phyloP scores from a whole-genome alignment of 106 monocot genomes.

The Dactylorhiza incarnata region DNA sequence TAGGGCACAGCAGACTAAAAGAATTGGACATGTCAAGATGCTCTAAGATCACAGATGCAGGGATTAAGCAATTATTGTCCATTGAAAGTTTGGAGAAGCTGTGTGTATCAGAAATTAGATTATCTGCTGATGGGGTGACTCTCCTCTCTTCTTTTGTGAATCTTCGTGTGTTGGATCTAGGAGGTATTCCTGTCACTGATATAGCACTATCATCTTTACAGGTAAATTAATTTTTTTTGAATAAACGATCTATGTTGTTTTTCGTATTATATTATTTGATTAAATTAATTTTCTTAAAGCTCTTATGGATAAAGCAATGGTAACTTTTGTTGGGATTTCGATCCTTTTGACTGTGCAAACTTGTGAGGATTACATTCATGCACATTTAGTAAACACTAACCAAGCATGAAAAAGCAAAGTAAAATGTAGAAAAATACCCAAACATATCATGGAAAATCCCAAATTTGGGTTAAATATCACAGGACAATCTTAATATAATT shows the following conservation, averaged over 20 bases:
- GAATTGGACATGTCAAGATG: conserved; percentile 89
- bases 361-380: too few relatives aligned
- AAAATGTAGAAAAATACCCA: too few relatives aligned
- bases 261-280: neutral
- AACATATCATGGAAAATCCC: too few relatives aligned
- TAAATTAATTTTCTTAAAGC: neutral
- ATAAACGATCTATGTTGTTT: neutral
- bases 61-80: conserved; percentile 70
- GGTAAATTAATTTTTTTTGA: conserved; percentile 25
- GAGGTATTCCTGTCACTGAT: conserved; percentile 69
- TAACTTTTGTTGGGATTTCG: too few relatives aligned
- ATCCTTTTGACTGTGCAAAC: too few relatives aligned
- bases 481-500: too few relatives aligned
- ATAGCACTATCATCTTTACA: conserved; percentile 48
- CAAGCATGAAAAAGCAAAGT: too few relatives aligned
- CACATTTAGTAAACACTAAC: too few relatives aligned
- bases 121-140: conserved; percentile 54
- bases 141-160: conserved; percentile 46
- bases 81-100: conserved; percentile 73
- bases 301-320: neutral
- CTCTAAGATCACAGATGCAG: conserved; percentile 68
- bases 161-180: conserved; percentile 58
- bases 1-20: conserved; percentile 72
- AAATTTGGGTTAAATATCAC: too few relatives aligned
- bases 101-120: conserved; percentile 49